phyloP scores from a whole-genome alignment of 129 eudicot genomes.

The Lactuca sativa region DNA sequence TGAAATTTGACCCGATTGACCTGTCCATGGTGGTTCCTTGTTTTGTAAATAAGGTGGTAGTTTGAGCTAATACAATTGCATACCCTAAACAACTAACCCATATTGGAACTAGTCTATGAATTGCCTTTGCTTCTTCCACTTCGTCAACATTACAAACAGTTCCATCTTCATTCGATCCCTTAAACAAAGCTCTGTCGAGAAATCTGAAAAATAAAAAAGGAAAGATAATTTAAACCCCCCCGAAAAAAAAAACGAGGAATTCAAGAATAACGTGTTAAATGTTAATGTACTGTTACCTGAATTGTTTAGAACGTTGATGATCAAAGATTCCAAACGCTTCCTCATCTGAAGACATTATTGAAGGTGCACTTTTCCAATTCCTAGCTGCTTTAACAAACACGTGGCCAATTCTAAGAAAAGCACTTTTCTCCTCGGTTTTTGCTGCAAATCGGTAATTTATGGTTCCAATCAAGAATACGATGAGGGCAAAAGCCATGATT shows the following conservation, averaged over 20 bases:
- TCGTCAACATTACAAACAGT: slow-evolving; percentile 29
- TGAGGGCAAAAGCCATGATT: slow-evolving; percentile 43
- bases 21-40: slow-evolving; percentile 65
- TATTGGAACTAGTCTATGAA: slow-evolving; percentile 45
- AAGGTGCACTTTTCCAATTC: slow-evolving; percentile 31
- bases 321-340: slow-evolving; percentile 34
- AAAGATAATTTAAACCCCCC: neutral
- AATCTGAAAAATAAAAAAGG: slow-evolving; percentile 25
- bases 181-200: slow-evolving; percentile 48
- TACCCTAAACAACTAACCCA: slow-evolving; percentile 53
- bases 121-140: slow-evolving; percentile 48
- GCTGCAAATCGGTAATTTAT: slow-evolving; percentile 41
- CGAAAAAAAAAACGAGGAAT: neutral
- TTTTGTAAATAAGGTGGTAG: slow-evolving; percentile 54
- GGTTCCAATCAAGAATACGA: slow-evolving; percentile 48
- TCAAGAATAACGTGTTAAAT: neutral
- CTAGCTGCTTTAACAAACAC: slow-evolving; percentile 40
- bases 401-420: slow-evolving; percentile 36
- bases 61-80: slow-evolving; percentile 48
- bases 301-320: slow-evolving; percentile 34
- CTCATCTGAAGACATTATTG: slow-evolving; percentile 18
- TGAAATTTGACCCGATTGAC: slow-evolving; percentile 38
- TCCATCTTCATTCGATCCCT: slow-evolving; percentile 22
- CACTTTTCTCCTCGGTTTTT: slow-evolving; percentile 32
- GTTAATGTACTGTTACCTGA: slow-evolving; percentile 31